Evolutionary conservation across 2,329 filamentous ascomycete species (phyloP).

Genomic region (Pyrenochaeta sp.): DNA sequence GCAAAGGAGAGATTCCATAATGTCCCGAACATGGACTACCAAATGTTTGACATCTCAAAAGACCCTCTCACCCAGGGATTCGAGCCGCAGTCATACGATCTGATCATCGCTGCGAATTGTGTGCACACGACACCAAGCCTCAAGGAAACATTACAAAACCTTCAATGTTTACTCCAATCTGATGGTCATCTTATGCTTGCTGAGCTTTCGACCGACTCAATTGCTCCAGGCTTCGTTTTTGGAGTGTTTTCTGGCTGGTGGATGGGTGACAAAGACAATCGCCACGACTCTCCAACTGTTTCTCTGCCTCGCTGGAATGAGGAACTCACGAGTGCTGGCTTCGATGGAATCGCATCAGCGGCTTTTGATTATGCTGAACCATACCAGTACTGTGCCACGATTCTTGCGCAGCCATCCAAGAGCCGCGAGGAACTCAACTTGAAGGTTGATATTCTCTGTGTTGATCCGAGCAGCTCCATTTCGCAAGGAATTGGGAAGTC

Average conservation of each 20-base stretch:
- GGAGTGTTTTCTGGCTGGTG: slow-evolving; percentile 49
- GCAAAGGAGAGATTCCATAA: slow-evolving; percentile 2
- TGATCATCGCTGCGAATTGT: slow-evolving; percentile 23
- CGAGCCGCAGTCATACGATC: slow-evolving; percentile 11
- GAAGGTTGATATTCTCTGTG: too few relatives aligned
- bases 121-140: slow-evolving; percentile 14
- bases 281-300: slow-evolving; percentile 33
- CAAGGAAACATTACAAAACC: background rate
- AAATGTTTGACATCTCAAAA: slow-evolving; percentile 1
- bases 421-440: too few relatives aligned
- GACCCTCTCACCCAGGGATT: slow-evolving; percentile 16
- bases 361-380: too few relatives aligned
- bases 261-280: slow-evolving; percentile 38
- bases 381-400: too few relatives aligned
- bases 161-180: too few relatives aligned
- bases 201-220: too few relatives aligned
- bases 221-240: slow-evolving; percentile 31
- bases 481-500: too few relatives aligned
- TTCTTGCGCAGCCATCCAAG: too few relatives aligned
- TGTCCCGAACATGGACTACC: slow-evolving; percentile 1
- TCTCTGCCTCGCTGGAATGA: slow-evolving; percentile 39
- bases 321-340: slow-evolving; percentile 40
- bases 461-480: too few relatives aligned
- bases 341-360: too few relatives aligned
- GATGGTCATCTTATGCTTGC: too few relatives aligned